Evolutionary conservation across 768 basidiomycete genomes (phyloP).

Genomic region (Hygrophorus russula): DNA sequence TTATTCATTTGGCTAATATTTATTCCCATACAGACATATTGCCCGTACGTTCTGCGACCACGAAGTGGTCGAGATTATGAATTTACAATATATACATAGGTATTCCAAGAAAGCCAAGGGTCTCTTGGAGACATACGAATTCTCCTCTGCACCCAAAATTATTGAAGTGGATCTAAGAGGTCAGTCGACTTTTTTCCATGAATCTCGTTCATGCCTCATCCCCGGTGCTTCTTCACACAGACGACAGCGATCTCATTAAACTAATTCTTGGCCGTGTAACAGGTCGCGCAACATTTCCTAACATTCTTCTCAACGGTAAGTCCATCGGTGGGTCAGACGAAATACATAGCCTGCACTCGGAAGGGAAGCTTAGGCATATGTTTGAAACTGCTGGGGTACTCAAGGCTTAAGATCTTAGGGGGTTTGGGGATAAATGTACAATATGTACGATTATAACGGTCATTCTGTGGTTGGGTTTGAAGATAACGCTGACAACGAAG

Average conservation of each 20-base stretch:
- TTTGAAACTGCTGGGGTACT: slow-evolving; percentile 36
- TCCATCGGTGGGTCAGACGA: slow-evolving; percentile 61
- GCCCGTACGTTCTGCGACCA: slow-evolving; percentile 42
- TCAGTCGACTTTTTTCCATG: slow-evolving; percentile 14
- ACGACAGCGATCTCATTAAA: slow-evolving; percentile 55
- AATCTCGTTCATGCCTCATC: background rate
- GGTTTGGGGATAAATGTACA: no score
- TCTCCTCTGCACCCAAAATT: slow-evolving; percentile 53
- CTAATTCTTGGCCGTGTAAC: slow-evolving; percentile 56
- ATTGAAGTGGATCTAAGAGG: slow-evolving; percentile 71
- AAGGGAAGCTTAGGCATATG: slow-evolving; percentile 28
- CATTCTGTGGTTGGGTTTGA: background rate
- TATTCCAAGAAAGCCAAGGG: slow-evolving; percentile 51
- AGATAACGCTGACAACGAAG: background rate
- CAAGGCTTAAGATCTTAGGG: no score
- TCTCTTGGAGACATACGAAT: slow-evolving; percentile 48
- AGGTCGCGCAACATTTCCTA: slow-evolving; percentile 61
- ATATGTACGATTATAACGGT: background rate
- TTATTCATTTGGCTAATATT: background rate
- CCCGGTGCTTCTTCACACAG: slow-evolving; percentile 19
- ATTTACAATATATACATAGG: slow-evolving; percentile 19
- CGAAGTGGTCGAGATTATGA: background rate
- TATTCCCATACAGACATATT: slow-evolving; percentile 41
- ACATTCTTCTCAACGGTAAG: slow-evolving; percentile 52
- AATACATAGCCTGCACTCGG: slow-evolving; percentile 39